A percentile compares a stretch with the other conserved stretches of the same genome.
These are phyloP conservation scores for Scleromitrula shiraiana DNA, from an alignment of 2,329 filamentous ascomycete genomes.

Conservation along the genomic window DNA sequence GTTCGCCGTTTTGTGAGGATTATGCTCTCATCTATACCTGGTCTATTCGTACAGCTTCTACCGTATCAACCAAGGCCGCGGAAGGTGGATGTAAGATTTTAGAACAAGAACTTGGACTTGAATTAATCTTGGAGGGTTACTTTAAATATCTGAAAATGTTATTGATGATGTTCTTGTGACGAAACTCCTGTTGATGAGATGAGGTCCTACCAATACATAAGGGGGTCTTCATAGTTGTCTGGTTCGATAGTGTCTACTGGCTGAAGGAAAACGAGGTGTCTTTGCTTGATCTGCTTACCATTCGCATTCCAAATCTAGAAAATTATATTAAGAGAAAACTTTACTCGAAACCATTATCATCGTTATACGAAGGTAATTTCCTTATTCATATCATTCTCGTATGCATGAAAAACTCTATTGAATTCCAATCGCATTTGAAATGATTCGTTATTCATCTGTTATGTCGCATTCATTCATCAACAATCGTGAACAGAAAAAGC, in stretches of 20 bases:
- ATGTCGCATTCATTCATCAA: background rate
- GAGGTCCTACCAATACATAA: background rate
- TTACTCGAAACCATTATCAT: background rate
- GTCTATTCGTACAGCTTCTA: too few species aligned
- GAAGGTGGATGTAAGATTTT: slow-evolving; percentile 4
- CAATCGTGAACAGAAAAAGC: too few species aligned
- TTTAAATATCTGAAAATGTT: background rate
- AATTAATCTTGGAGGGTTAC: background rate
- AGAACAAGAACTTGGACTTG: background rate
- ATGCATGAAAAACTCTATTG: background rate
- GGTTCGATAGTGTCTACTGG: too few species aligned
- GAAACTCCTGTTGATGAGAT: background rate
- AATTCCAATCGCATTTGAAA: background rate
- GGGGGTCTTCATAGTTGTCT: too few species aligned
- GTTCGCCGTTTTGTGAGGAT: background rate
- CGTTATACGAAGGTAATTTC: background rate
- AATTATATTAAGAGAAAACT: background rate
- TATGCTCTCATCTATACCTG: too few species aligned
- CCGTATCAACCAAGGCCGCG: too few species aligned
- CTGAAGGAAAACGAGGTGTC: background rate
- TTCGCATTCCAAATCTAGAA: background rate
- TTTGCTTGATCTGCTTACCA: background rate
- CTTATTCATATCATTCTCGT: background rate
- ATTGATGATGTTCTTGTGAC: background rate
- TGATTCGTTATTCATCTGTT: background rate